Evolutionary conservation across 345 rosid genomes (phyloP), one percentile per base, ranked within the genome.

Genomic region (Populus ilicifolia): DNA sequence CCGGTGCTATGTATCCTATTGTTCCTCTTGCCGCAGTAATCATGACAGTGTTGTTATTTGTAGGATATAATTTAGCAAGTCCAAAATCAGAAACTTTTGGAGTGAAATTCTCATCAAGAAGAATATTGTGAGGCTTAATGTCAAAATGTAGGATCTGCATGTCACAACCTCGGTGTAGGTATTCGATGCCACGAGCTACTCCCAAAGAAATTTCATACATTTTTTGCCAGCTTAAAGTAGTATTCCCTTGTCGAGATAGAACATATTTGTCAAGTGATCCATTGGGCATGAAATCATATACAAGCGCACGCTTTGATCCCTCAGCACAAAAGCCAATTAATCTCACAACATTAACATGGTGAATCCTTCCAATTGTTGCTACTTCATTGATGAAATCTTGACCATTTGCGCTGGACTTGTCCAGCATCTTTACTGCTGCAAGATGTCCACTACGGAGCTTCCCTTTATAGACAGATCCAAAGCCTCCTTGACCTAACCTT

Each of bases 381-480:
- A 46, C 18, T 14, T 46, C 50, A 46, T 46, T 46, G 50, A 46
- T 46, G 50, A 46, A 46, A 46, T 46, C 50, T 46, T 46, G 50
- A 13, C 50, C 50, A 46, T 46, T 46, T 12, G 5, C 50, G 1
- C 50, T 46, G 50, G 50, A 13, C 17, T 46, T 46, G 16, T 13
- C 50, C 50, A 46, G 50, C 16, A 46, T 14, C 50, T 46, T 46
- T 14, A 46, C 50, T 46, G 50, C 50, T 46, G 48, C 74, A 59
- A 77, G 36, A 41, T 63, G 35, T 48, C 75, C 70, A 27, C 80
- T 70, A 27, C 52, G 80, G 12, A 77, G 80, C 70, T 67, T 76
- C 36, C 72, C 73, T 76, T 76, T 76, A 20, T 76, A 76, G 6
- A 76, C 73, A 52, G 67, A 76, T 23, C 79, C 79, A 54, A 12